phyloP scores from a whole-genome alignment of 768 basidiomycete genomes.

The Suillus ampliporus region DNA sequence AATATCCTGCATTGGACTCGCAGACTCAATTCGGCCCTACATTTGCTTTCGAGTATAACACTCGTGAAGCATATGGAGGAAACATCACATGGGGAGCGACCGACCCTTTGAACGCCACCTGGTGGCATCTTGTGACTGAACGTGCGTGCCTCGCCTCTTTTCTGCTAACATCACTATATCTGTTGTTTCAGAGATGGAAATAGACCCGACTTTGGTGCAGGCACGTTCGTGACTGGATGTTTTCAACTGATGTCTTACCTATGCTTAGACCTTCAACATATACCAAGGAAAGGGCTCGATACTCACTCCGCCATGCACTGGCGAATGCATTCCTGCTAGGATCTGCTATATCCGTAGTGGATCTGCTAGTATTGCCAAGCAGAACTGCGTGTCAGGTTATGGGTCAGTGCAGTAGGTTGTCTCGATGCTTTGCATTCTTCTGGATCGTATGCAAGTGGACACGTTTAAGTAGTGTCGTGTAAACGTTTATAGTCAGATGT shows the following conservation, averaged over 20 bases:
- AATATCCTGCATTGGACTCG: constrained; percentile 61
- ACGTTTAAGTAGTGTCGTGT: background rate
- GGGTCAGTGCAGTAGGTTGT: constrained; percentile 60
- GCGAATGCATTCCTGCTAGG: constrained; percentile 65
- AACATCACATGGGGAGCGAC: constrained; percentile 59
- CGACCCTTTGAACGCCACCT: constrained; percentile 81
- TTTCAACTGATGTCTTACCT: constrained; percentile 6
- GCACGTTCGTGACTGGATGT: constrained; percentile 41
- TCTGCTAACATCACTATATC: constrained; percentile 9
- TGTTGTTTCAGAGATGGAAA: constrained; percentile 55
- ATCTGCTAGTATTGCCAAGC: constrained; percentile 60
- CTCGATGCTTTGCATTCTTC: background rate
- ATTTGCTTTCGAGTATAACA: constrained; percentile 68
- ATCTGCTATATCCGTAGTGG: constrained; percentile 83
- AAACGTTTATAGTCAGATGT: background rate
- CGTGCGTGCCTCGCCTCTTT: constrained; percentile 42
- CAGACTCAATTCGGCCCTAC: constrained; percentile 65
- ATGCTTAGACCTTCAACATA: constrained; percentile 63
- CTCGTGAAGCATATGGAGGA: constrained; percentile 68
- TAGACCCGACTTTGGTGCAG: constrained; percentile 59
- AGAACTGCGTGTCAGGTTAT: constrained; percentile 67
- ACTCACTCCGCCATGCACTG: constrained; percentile 58
- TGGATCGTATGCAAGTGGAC: background rate
- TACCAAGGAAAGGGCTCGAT: constrained; percentile 76
- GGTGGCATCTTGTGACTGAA: constrained; percentile 84